phyloP scores from a whole-genome alignment of 2,329 filamentous ascomycete genomes.

The Rugonectria rugulosa region DNA sequence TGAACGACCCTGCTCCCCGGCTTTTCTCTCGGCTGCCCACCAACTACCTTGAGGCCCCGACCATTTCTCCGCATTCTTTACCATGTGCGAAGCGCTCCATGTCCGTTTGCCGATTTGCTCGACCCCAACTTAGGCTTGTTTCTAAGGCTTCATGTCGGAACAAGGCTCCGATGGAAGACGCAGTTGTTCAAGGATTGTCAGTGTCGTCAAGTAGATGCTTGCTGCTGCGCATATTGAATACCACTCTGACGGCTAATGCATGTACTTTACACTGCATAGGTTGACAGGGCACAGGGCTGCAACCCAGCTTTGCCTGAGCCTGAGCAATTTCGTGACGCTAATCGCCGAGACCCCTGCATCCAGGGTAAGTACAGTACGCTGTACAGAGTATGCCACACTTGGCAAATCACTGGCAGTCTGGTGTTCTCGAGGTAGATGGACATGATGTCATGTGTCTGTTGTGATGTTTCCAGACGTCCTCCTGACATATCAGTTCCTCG shows the following conservation, averaged over 20 bases:
- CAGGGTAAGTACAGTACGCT: too few species aligned
- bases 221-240: not conserved
- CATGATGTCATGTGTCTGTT: too few species aligned
- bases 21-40: slow-evolving; percentile 7
- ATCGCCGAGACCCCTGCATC: too few species aligned
- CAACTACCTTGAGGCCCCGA: not conserved
- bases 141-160: slow-evolving; percentile 14
- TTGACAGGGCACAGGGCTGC: too few species aligned
- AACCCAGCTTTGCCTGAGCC: too few species aligned
- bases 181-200: slow-evolving; percentile 1
- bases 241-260: not conserved
- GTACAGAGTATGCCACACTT: too few species aligned
- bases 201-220: not conserved
- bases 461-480: too few species aligned
- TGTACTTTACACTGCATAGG: not conserved
- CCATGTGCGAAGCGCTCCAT: not conserved
- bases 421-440: too few species aligned
- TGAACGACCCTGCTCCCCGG: slow-evolving; percentile 12
- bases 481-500: too few species aligned
- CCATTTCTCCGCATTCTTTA: slow-evolving; percentile 14
- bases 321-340: too few species aligned
- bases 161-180: slow-evolving; percentile 13
- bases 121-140: slow-evolving; percentile 1
- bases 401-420: too few species aligned
- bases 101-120: slow-evolving; percentile 9